Evolutionary conservation across 352 stramenopile species (phyloP), one percentile per base, ranked within the genome.

Genomic region (Pythium rishiriense): DNA sequence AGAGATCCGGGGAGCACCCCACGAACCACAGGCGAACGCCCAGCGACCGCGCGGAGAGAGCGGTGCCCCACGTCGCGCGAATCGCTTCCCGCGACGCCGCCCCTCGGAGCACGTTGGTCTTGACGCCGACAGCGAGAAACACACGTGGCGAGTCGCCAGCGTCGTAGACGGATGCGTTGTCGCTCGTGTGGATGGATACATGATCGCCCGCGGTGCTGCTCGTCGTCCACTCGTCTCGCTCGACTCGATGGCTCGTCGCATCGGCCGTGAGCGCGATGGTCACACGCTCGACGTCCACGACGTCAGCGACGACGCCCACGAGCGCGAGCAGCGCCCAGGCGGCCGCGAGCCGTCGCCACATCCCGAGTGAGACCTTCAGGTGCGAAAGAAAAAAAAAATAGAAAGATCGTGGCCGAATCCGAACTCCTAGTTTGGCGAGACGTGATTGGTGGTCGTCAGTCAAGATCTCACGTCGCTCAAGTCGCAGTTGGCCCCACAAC

Each of bases 91-190:
- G 59, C 10, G 26, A 22, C 15, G 55, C 25, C 26, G 83, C 83
- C 10, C 75, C 75, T 22, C 64, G 21, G 3, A 72, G 14, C 5
- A 81, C 54, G 12, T 54, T 71, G 0, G 76, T 79, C 28, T 88
- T 88, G 41, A 86, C 57, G 6, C 79, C 79, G 41, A 86, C 69
- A 14, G 81, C 26, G 19, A 61, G 41, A 7, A 28, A 29, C 3
- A 31, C 10, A 1, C 29, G 29, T n/a, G 19, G 7, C 6, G 25
- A 3, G 8, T 43, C n/a, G 29, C 19, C 15, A 11, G 12, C 5
- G 26, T 3, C 25, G 15, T n/a, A 7, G 29, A 11, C 7, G 7
- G 49, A 31, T 8, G 4, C 25, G 31, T 56, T 56, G n/a, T 22
- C 8, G 1, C 8, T 6, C 12, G 10, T 4, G 0, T 56, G 8